phyloP scores from a whole-genome alignment of 169 alveolate species.

The Ichthyophthirius multifiliis region DNA sequence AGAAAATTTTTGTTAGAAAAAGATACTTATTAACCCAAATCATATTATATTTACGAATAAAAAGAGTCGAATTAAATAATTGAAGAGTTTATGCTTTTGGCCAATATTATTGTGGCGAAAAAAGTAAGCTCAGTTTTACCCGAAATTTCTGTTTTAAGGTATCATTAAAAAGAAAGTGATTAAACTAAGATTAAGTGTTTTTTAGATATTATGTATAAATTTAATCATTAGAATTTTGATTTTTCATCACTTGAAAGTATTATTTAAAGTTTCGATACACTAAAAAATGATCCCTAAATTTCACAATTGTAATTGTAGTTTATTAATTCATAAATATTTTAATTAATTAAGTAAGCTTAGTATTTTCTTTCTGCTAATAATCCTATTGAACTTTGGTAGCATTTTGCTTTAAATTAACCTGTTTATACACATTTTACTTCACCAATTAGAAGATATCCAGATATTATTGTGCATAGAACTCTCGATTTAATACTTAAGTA shows the following conservation, averaged over 20 bases:
- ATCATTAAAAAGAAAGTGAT: too few relatives aligned
- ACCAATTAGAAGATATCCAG: constrained; percentile 87
- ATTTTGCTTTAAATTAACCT: constrained; percentile 71
- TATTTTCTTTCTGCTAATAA: constrained; percentile 56
- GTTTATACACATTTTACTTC: constrained; percentile 84
- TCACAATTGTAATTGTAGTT: constrained; percentile 32
- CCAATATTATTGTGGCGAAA: too few relatives aligned
- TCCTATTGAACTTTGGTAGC: constrained; percentile 52
- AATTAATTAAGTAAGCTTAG: constrained; percentile 61
- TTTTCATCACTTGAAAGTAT: constrained; percentile 46
- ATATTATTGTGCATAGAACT: constrained; percentile 74
- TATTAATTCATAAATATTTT: constrained; percentile 55
- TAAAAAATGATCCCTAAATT: constrained; percentile 16
- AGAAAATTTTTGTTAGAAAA: too few relatives aligned
- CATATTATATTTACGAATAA: too few relatives aligned
- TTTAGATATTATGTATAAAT: not conserved
- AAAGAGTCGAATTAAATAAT: too few relatives aligned
- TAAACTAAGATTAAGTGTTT: constrained; percentile 43
- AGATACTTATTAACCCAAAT: too few relatives aligned
- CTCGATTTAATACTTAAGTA: constrained; percentile 37
- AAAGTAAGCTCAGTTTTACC: too few relatives aligned
- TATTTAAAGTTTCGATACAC: constrained; percentile 33
- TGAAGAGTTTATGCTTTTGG: too few relatives aligned
- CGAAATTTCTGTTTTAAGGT: too few relatives aligned
- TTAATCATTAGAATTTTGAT: constrained; percentile 21